phyloP scores from a whole-genome alignment of 352 stramenopile genomes.

The Bremia lactucae region DNA sequence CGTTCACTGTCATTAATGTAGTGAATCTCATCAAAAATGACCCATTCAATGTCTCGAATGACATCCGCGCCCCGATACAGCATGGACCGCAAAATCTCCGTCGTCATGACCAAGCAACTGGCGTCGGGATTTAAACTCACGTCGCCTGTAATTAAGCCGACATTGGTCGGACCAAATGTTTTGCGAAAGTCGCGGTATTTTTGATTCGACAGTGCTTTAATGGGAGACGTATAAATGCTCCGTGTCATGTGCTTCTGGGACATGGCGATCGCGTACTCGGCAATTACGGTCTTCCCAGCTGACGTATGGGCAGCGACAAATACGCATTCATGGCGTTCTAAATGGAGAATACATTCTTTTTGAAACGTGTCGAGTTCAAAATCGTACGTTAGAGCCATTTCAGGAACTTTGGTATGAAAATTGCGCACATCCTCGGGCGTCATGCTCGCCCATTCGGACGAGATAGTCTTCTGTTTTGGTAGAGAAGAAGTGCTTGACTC shows the following conservation, averaged over 20 bases:
- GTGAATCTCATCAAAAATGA: constrained; percentile 96
- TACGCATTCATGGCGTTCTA: constrained; percentile 90
- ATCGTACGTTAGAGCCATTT: constrained; percentile 71
- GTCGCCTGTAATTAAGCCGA: constrained; percentile 96
- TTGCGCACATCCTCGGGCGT: constrained; percentile 63
- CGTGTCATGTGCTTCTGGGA: constrained; percentile 85
- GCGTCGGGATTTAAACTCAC: constrained; percentile 93
- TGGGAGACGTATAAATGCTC: constrained; percentile 96
- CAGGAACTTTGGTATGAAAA: constrained; percentile 72
- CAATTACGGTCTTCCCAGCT: constrained; percentile 95
- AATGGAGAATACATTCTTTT: constrained; percentile 91
- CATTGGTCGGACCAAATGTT: constrained; percentile 88
- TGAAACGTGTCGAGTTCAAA: constrained; percentile 95
- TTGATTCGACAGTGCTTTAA: constrained; percentile 97
- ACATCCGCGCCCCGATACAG: constrained; percentile 93
- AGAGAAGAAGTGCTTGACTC: constrained; percentile 6
- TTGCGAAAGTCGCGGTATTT: constrained; percentile 97
- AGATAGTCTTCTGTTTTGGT: constrained; percentile 9
- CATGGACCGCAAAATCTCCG: constrained; percentile 95
- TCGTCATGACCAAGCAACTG: constrained; percentile 97
- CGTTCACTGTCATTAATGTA: constrained; percentile 98
- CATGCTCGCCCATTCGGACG: constrained; percentile 67
- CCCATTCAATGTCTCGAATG: constrained; percentile 96
- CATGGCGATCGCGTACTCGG: constrained; percentile 97
- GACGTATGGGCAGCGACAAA: constrained; percentile 96